phyloP scores from a whole-genome alignment of 164 flowering plant species.

The Amborella trichopoda region DNA sequence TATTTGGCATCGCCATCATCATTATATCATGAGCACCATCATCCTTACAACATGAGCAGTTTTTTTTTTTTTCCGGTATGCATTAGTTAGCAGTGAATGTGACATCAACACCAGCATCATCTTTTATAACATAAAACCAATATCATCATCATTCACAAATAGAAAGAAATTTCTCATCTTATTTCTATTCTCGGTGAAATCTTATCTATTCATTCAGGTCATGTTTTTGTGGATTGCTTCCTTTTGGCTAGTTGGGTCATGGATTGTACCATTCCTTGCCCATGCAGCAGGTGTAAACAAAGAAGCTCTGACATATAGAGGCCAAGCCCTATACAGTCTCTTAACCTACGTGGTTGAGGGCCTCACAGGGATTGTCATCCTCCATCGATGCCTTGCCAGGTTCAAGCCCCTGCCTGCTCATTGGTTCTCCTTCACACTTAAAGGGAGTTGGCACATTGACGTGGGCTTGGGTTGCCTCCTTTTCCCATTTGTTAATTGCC shows the following conservation, averaged over 20 bases:
- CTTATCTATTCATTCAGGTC: too few relatives aligned
- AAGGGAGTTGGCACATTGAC: conserved; percentile 74
- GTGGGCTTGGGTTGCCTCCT: conserved; percentile 79
- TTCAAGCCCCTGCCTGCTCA: conserved; percentile 74
- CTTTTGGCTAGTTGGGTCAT: conserved; percentile 94
- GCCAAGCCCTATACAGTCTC: conserved; percentile 90
- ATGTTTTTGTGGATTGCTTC: conserved; percentile 90
- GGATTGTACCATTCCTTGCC: conserved; percentile 84
- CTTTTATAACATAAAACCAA: too few relatives aligned
- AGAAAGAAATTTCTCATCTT: too few relatives aligned
- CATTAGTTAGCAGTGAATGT: too few relatives aligned
- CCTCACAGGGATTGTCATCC: conserved; percentile 86
- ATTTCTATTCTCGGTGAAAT: too few relatives aligned
- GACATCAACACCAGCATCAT: too few relatives aligned
- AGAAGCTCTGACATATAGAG: conserved; percentile 73
- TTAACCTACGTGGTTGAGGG: conserved; percentile 90
- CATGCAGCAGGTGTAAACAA: conserved; percentile 70
- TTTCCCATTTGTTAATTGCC: conserved; percentile 87
- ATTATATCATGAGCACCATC: too few relatives aligned
- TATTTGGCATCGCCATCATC: too few relatives aligned
- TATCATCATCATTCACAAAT: too few relatives aligned
- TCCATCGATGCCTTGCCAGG: conserved; percentile 65
- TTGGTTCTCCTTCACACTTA: conserved; percentile 78
- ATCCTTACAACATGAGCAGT: too few relatives aligned
- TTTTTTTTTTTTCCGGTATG: too few relatives aligned